A percentile compares a stretch with the other conserved stretches of the same genome.
Conservation (phyloP, 202 grass and related monocot genomes). For the Bolboschoenoplectus hybrid region DNA sequence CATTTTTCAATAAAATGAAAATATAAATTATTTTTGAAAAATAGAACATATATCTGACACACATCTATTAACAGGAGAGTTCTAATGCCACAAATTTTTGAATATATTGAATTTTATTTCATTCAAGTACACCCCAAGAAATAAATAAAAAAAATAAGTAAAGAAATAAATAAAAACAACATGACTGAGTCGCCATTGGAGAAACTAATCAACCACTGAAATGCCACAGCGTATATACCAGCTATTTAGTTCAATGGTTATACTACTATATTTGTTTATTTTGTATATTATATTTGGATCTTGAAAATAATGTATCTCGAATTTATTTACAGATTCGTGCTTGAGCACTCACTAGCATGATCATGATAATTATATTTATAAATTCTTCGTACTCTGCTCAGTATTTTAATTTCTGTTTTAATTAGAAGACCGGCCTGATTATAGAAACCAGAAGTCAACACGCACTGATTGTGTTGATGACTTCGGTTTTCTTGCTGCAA, state of each 20-base stretch:
- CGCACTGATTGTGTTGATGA: constrained; percentile 9
- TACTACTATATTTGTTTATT: not conserved
- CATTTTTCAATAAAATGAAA: too few relatives aligned
- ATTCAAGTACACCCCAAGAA: too few relatives aligned
- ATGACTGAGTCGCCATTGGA: not conserved
- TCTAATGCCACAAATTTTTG: too few relatives aligned
- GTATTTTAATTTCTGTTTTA: constrained; percentile 15
- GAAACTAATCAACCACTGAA: not conserved
- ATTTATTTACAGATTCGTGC: constrained; percentile 30
- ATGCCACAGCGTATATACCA: not conserved
- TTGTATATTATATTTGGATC: not conserved
- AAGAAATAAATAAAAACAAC: not conserved
- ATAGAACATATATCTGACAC: too few relatives aligned
- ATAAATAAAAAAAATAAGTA: too few relatives aligned
- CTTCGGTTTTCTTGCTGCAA: not conserved
- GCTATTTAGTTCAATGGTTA: not conserved
- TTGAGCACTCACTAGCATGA: constrained; percentile 41
- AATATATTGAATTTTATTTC: too few relatives aligned
- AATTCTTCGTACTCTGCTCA: constrained; percentile 10
- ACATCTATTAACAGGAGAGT: too few relatives aligned
- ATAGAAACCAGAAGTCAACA: constrained; percentile 15
- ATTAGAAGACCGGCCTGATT: constrained; percentile 24
- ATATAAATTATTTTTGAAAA: too few relatives aligned
- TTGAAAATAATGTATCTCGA: constrained; percentile 26
- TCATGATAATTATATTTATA: constrained; percentile 12